A percentile compares a stretch with the other conserved stretches of the same genome.
Evolutionary conservation across 352 stramenopile genomes (phyloP).

Genomic region (Globisporangium carolinianum): DNA sequence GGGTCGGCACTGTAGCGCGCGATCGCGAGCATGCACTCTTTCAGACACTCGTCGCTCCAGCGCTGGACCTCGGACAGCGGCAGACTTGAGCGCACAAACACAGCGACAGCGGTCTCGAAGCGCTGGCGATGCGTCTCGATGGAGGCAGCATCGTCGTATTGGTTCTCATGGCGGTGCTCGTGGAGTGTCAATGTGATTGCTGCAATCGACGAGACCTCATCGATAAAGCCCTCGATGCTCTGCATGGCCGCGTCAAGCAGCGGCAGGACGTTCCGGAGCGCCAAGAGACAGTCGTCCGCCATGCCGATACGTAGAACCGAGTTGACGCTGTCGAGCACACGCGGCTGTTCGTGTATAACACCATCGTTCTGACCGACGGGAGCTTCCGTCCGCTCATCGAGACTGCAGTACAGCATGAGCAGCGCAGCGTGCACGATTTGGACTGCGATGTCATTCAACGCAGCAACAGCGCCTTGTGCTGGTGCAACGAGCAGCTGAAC

Average conservation of each 20-base stretch:
- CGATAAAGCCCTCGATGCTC: conserved; percentile 10
- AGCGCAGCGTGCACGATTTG: conserved; percentile 24
- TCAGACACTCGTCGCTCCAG: conserved; percentile 55
- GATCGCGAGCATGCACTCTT: conserved; percentile 43
- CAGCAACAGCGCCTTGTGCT: neutral
- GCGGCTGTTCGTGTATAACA: neutral
- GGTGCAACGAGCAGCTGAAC: conserved; percentile 12
- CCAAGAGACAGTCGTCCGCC: conserved; percentile 33
- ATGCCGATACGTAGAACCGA: conserved; percentile 18
- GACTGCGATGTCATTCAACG: conserved; percentile 18
- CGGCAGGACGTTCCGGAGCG: conserved; percentile 37
- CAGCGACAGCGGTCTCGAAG: conserved; percentile 12
- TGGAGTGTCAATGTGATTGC: neutral
- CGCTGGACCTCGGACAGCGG: conserved; percentile 19
- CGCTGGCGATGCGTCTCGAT: neutral
- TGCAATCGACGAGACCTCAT: conserved; percentile 4
- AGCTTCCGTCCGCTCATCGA: neutral
- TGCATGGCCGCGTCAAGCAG: conserved; percentile 21
- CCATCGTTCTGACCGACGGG: neutral
- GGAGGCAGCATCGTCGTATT: neutral
- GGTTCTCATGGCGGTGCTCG: too few species aligned
- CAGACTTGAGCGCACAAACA: conserved; percentile 13
- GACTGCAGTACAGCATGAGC: conserved; percentile 15
- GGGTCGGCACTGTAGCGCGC: conserved; percentile 11
- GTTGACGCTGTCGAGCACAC: conserved; percentile 5